Evolutionary conservation across 164 flowering plant species (phyloP).

Genomic region (Liriodendron chinense): DNA sequence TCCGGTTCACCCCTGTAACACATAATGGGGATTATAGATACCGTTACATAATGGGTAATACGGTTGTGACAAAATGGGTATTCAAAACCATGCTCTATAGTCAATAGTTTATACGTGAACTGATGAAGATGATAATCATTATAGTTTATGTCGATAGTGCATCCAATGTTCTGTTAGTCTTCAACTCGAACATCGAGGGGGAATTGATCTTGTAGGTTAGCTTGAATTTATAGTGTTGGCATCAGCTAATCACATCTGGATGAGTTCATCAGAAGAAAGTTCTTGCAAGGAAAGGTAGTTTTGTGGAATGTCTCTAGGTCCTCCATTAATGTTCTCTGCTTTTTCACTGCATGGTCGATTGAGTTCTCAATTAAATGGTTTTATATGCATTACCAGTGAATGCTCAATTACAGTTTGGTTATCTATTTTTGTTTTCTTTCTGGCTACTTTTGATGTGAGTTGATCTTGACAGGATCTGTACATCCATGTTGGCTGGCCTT

Average conservation of each 20-base stretch:
- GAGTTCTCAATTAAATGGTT: not conserved
- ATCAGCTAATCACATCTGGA: too few relatives aligned
- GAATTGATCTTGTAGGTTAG: not conserved
- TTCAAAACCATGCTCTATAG: too few relatives aligned
- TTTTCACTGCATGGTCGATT: not conserved
- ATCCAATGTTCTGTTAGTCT: not conserved
- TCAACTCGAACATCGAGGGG: not conserved
- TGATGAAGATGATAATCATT: too few relatives aligned
- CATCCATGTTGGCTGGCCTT: conserved; percentile 86
- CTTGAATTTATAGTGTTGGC: too few relatives aligned
- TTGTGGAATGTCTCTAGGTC: not conserved
- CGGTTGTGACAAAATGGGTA: too few relatives aligned
- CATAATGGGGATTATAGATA: too few relatives aligned
- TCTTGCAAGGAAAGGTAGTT: not conserved
- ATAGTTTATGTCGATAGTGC: too few relatives aligned
- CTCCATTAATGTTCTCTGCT: not conserved
- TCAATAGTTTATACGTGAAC: too few relatives aligned
- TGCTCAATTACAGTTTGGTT: not conserved
- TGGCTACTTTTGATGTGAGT: not conserved
- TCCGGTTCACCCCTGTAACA: too few relatives aligned
- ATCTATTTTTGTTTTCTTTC: not conserved
- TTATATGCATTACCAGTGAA: not conserved
- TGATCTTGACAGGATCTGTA: conserved; percentile 65
- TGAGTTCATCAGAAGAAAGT: not conserved
- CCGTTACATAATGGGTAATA: too few relatives aligned